These are phyloP conservation scores for Boletellus ananas DNA, from an alignment of 768 basidiomycete species.

Conservation along the genomic window DNA sequence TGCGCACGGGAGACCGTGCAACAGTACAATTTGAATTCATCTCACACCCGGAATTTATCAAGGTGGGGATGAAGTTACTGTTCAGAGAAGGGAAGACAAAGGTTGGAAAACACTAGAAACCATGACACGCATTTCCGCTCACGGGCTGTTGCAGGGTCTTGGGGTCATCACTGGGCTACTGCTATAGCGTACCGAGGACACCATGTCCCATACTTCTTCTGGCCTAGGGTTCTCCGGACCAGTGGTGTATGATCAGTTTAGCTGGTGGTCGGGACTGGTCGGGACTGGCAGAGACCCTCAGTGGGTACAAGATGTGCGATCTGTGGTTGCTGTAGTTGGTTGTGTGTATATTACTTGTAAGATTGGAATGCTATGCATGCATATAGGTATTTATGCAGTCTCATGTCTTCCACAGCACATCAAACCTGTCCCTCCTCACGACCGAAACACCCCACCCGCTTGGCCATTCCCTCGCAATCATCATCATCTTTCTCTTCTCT, in stretches of 20 bases:
- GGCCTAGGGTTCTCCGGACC: too few species aligned
- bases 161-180: constrained; percentile 71
- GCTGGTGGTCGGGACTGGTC: too few species aligned
- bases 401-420: constrained; percentile 23
- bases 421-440: constrained; percentile 20
- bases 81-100: constrained; percentile 97
- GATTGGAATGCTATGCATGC: constrained; percentile 23
- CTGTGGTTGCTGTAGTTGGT: constrained; percentile 11
- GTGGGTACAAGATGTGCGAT: background rate
- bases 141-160: constrained; percentile 49
- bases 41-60: constrained; percentile 86
- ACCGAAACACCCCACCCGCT: constrained; percentile 13
- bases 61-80: constrained; percentile 88
- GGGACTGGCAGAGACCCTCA: too few species aligned
- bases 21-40: constrained; percentile 96
- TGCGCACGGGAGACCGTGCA: constrained; percentile 93
- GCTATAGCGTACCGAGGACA: constrained; percentile 19
- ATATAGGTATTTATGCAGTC: background rate
- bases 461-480: constrained; percentile 28
- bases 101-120: constrained; percentile 37
- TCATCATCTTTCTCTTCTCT: constrained; percentile 35
- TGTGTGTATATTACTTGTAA: too few species aligned
- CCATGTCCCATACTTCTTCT: too few species aligned
- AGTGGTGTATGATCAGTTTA: too few species aligned
- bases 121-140: constrained; percentile 2